Conservation (phyloP, 1,139 yeast species). For the Taiozyma onychis region DNA sequence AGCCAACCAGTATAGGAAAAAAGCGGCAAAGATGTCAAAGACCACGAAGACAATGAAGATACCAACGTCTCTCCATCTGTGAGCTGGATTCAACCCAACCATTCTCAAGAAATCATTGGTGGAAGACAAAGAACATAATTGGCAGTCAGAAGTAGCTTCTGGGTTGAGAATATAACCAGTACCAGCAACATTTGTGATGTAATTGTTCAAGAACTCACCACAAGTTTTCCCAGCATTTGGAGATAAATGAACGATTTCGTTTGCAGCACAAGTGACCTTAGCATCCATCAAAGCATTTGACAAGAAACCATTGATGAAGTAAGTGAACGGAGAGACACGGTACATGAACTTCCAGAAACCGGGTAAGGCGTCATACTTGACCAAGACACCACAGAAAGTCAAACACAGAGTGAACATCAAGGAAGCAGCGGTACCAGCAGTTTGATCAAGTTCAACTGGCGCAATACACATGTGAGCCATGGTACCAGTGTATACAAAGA, state of each 20-base stretch:
- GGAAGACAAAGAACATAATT: constrained; percentile 40
- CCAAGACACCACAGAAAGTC: constrained; percentile 79
- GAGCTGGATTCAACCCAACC: constrained; percentile 39
- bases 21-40: constrained; percentile 45
- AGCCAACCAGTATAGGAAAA: constrained; percentile 62
- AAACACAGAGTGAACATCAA: constrained; percentile 60
- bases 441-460: constrained; percentile 56
- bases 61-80: constrained; percentile 67
- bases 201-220: constrained; percentile 41
- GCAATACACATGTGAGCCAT: constrained; percentile 60
- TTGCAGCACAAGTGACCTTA: constrained; percentile 38
- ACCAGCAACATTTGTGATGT: constrained; percentile 36
- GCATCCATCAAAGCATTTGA: constrained; percentile 47
- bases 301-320: constrained; percentile 38
- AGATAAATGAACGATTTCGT: constrained; percentile 39
- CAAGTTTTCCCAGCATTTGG: constrained; percentile 48
- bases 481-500: constrained; percentile 51
- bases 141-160: constrained; percentile 38
- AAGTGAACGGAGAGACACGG: constrained; percentile 40
- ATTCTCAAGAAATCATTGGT: constrained; percentile 45
- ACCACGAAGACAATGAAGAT: constrained; percentile 32
- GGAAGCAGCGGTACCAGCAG: constrained; percentile 64
- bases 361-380: constrained; percentile 41
- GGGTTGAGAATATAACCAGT: constrained; percentile 45
- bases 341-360: constrained; percentile 57